Conservation (phyloP, 768 basidiomycete species). For the Brasilioporus rufonigricans region DNA sequence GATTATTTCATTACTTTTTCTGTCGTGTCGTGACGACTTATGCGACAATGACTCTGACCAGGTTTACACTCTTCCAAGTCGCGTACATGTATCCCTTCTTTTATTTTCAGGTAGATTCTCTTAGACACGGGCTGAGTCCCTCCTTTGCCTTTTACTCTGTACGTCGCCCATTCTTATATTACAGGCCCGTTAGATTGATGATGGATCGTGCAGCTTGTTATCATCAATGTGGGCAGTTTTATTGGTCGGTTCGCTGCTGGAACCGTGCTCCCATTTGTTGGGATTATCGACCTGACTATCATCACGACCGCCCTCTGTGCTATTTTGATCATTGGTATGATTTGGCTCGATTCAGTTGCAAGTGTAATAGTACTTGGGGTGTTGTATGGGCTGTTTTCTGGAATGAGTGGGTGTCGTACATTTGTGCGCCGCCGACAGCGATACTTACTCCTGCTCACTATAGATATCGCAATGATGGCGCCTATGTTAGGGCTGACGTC, state of each 20-base stretch:
- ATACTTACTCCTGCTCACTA: background rate
- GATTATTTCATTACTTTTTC: background rate
- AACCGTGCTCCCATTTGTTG: constrained; percentile 37
- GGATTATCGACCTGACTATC: constrained; percentile 44
- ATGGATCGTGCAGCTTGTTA: constrained; percentile 38
- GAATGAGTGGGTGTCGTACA: constrained; percentile 33
- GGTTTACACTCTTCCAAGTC: constrained; percentile 31
- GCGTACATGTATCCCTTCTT: constrained; percentile 52
- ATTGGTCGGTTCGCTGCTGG: constrained; percentile 47
- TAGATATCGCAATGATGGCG: constrained; percentile 39
- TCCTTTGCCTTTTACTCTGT: constrained; percentile 57
- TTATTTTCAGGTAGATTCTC: constrained; percentile 57
- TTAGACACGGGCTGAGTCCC: constrained; percentile 43
- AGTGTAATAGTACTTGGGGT: constrained; percentile 42
- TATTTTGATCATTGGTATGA: constrained; percentile 43
- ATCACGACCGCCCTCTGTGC: constrained; percentile 33
- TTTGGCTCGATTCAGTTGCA: constrained; percentile 38
- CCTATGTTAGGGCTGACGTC: constrained; percentile 47
- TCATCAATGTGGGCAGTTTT: constrained; percentile 50
- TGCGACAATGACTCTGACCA: background rate
- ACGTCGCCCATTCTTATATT: background rate
- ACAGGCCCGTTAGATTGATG: background rate
- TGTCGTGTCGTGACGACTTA: background rate
- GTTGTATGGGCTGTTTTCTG: constrained; percentile 50
- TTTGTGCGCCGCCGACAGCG: background rate